These are phyloP conservation scores for Didymella segeticola DNA, from an alignment of 2,329 filamentous ascomycete species.

Conservation along the genomic window DNA sequence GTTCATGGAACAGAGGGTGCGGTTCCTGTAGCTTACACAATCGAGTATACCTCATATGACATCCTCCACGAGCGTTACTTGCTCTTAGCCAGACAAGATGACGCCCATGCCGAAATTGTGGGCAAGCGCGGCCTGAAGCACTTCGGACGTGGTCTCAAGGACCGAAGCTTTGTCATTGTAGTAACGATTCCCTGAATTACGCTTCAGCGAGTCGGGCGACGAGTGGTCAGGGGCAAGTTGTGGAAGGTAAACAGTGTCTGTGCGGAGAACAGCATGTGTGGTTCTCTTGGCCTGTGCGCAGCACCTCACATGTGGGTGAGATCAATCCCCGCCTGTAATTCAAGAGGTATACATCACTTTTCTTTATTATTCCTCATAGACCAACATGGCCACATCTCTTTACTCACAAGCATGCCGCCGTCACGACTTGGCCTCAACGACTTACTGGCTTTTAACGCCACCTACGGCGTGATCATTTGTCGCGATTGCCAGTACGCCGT, in stretches of 20 bases:
- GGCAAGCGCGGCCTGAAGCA: not conserved
- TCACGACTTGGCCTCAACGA: constrained; percentile 18
- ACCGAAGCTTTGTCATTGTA: not conserved
- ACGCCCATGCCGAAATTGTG: not conserved
- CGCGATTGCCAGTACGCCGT: constrained; percentile 48
- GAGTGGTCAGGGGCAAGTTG: no score
- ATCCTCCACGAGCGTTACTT: not conserved
- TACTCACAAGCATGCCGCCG: not conserved
- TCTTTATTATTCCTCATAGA: not conserved
- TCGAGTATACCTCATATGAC: not conserved
- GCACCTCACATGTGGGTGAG: not conserved
- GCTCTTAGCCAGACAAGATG: not conserved
- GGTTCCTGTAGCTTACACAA: not conserved
- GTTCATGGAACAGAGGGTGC: not conserved
- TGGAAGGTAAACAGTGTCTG: not conserved
- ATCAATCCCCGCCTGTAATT: not conserved
- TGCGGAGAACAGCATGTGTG: not conserved
- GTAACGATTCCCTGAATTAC: no score
- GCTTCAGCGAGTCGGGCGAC: no score
- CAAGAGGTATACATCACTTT: not conserved
- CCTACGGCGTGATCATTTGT: constrained; percentile 44
- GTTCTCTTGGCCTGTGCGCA: not conserved
- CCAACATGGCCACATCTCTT: not conserved
- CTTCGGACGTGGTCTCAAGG: not conserved
- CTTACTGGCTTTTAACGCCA: constrained; percentile 29